Conservation (phyloP, 768 basidiomycete genomes). For the Pleurotus platypus region DNA sequence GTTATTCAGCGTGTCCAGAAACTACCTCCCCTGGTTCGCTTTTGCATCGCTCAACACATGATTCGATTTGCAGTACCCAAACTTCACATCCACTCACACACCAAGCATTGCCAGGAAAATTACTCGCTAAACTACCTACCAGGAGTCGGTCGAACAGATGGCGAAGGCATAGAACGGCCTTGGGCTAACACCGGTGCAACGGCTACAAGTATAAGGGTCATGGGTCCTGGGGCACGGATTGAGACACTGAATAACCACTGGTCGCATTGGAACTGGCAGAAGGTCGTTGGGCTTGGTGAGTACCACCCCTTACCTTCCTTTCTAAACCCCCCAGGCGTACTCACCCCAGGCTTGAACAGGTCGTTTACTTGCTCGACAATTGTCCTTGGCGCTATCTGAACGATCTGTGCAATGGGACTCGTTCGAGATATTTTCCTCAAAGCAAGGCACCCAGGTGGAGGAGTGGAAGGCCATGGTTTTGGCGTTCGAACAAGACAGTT, state of each 20-base stretch:
- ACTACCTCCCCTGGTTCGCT: conserved; percentile 10
- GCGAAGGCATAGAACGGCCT: conserved; percentile 27
- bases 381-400: background rate
- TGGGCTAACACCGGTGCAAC: conserved; percentile 25
- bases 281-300: conserved; percentile 19
- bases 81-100: conserved; percentile 25
- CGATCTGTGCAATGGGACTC: background rate
- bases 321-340: background rate
- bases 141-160: conserved; percentile 27
- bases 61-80: conserved; percentile 22
- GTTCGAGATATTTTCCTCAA: background rate
- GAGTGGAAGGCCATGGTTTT: conserved; percentile 1
- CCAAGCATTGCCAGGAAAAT: conserved; percentile 15
- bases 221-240: conserved; percentile 27
- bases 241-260: conserved; percentile 25
- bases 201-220: conserved; percentile 27
- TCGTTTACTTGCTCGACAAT: background rate
- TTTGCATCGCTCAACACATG: conserved; percentile 4
- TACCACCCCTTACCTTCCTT: background rate
- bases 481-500: background rate
- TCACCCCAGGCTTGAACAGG: background rate
- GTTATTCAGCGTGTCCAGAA: conserved; percentile 9
- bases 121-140: conserved; percentile 19
- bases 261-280: conserved; percentile 23
- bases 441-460: background rate